Evolutionary conservation across 805 yeast species (phyloP), one percentile per base, ranked within the genome.

Genomic region (Lachancea cidri): DNA sequence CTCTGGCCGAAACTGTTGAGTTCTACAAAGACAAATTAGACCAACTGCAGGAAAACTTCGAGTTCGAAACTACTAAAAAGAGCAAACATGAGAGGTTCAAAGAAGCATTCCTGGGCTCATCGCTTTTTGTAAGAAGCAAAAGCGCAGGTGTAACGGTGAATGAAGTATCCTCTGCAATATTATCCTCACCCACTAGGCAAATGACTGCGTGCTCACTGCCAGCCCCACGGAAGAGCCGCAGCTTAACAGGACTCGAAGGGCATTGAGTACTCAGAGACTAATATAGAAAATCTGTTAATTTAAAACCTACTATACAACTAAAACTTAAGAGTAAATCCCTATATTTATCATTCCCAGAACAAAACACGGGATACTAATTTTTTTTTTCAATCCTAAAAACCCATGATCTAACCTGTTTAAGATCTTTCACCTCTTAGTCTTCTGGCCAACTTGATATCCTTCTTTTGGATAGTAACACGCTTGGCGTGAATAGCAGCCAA

Each of bases 401-500:
- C 27, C 27, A 22, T 22, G 11, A 22, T 22, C n/a, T 22, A 22
- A 22, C 27, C 27, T n/a, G 25, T 25, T 65, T 79, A 85, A 55
- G 91, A 78, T 82, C 93, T 83, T 76, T 85, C 95, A 71, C 97
- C 98, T 74, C 97, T 83, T 68, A 91, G 81, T 77, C 98, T 85
- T 76, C 97, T 85, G 55, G 98, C 98, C 66, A 91, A 78, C 67
- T 89, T 96, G 68, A 91, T 86, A 71, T 91, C 98, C 75, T 89
- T 89, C 86, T 88, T 91, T 79, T 87, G 96, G 64, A 91, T 87
- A 53, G 98, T 91, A 58, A 91, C 98, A 74, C 98, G 84, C 82
- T 93, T 91, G 62, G 98, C 98, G 72, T 91, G 98, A 57, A 88
- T 86, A 53, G 98, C 97, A 74, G 97, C 93, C 75, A 91, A 79